Evolutionary conservation across 371 early-diverging fungal genomes (phyloP), one percentile per base, ranked within the genome.

Genomic region (Rhizopus arrhizus): DNA sequence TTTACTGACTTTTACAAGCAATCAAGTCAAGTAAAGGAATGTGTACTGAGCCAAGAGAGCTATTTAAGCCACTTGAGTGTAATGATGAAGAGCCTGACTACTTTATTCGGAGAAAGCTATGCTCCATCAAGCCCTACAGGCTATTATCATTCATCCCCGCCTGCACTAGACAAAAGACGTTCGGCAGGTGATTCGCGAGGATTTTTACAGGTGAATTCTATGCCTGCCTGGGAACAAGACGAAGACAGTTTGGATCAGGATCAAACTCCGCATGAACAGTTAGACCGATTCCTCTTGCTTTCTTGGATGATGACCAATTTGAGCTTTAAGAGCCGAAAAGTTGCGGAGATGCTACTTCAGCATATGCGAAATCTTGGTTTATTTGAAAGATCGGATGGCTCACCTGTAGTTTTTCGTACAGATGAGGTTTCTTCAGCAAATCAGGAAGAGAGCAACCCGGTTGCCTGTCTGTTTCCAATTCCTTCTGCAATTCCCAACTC

Each of bases 311-410:
- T 71, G 63, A 62, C 58, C 0, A 71, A 74, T 28, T 29, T 78
- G 5, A 65, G 62, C 11, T 66, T 81, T 45, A 70, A 64, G 32
- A 76, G 68, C 38, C 55, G 48, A 3, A 64, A 49, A 36, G 48
- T 60, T 8, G 64, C 64, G 0, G 61, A 73, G 31, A 60, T 74
- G 3, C 15, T 86, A 31, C 43, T 86, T 45, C 86, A 86, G 43
- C 85, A 83, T 33, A 78, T 84, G 79, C 72, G 75, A 29, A 81
- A 84, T 51, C 33, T 86, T 28, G 86, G 86, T 0, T 53, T 83
- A 0, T 70, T 86, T 61, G 85, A 86, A 55, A 74, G 83, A 2
- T 53, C 69, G 31, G 82, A 86, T 59, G 86, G 77, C 12, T 64
- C 74, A 5, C 69, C 81, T n/a, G 59, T 72, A 33, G 58, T 86